These are phyloP conservation scores for Phtheirospermum japonicum DNA, from an alignment of 257 asterid genomes.

Conservation along the genomic window DNA sequence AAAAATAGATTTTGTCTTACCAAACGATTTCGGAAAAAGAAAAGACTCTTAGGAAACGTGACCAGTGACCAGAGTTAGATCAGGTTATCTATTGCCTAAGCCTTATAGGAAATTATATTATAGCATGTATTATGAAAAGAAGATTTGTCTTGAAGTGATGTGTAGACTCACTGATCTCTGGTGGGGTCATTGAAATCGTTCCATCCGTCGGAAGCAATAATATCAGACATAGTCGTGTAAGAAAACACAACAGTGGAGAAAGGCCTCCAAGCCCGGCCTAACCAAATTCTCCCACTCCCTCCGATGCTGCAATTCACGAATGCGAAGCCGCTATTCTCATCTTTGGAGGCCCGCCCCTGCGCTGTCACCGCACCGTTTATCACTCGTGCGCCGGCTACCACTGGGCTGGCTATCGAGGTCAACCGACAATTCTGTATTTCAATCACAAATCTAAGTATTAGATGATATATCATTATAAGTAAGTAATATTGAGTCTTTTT, in stretches of 20 bases:
- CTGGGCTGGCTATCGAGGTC: constrained; percentile 78
- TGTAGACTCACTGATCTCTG: constrained; percentile 62
- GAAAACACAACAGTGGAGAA: constrained; percentile 77
- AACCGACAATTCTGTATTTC: constrained; percentile 57
- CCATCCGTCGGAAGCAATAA: constrained; percentile 90
- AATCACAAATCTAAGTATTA: too few species aligned
- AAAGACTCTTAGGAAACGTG: too few species aligned
- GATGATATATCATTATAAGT: too few species aligned
- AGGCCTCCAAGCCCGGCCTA: constrained; percentile 95
- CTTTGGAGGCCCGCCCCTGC: constrained; percentile 77
- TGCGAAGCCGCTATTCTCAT: constrained; percentile 75
- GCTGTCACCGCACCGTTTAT: constrained; percentile 87
- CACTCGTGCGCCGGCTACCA: constrained; percentile 41
- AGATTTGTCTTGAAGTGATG: too few species aligned
- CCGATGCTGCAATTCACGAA: constrained; percentile 73
- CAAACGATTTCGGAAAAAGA: too few species aligned
- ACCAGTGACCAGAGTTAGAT: too few species aligned
- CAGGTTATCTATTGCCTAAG: too few species aligned
- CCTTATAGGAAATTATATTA: too few species aligned
- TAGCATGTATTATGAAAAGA: too few species aligned
- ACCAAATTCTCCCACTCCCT: constrained; percentile 89
- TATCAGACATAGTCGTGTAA: constrained; percentile 64
- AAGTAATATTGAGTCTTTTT: too few species aligned
- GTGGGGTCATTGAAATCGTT: constrained; percentile 86
- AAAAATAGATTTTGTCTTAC: too few species aligned